Percentiles rank a stretch among this genome's conserved stretches.
phyloP scores from a whole-genome alignment of 2,329 filamentous ascomycete genomes.

The Fusarium sp. region DNA sequence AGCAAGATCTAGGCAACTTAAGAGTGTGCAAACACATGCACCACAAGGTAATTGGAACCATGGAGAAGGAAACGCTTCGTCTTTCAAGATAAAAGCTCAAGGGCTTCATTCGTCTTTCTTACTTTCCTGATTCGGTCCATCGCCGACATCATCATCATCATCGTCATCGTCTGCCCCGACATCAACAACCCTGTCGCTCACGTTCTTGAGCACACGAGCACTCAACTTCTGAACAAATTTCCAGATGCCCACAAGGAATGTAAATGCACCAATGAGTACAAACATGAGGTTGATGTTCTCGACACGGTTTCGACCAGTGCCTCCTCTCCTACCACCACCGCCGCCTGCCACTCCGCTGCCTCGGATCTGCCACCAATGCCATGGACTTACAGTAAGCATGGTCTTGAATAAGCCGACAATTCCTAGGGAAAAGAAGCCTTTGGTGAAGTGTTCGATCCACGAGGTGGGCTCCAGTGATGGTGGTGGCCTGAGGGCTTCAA shows the following conservation, averaged over 20 bases:
- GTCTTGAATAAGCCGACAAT: conserved; percentile 88
- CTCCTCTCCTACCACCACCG: conserved; percentile 65
- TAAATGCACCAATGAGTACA: conserved; percentile 82
- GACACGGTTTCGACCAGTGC: conserved; percentile 80
- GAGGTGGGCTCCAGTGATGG: conserved; percentile 66
- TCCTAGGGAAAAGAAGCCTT: conserved; percentile 91
- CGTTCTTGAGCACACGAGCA: conserved; percentile 78
- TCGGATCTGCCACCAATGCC: conserved; percentile 82
- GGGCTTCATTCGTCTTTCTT: conserved; percentile 51
- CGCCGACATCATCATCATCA: conserved; percentile 66
- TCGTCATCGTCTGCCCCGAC: conserved; percentile 73
- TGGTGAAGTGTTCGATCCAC: conserved; percentile 88
- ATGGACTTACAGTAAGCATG: conserved; percentile 79
- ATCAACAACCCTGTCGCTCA: conserved; percentile 85
- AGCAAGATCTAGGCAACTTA: conserved; percentile 89
- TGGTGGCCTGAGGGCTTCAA: conserved; percentile 53
- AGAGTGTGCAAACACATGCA: conserved; percentile 79
- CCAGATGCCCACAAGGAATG: conserved; percentile 87
- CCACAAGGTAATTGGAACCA: neutral
- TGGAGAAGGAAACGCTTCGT: neutral
- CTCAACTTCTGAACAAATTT: conserved; percentile 83
- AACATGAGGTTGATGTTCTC: conserved; percentile 84
- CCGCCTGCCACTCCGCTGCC: conserved; percentile 68
- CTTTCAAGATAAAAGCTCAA: conserved; percentile 6
- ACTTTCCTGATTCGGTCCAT: conserved; percentile 60